Conservation (phyloP, 2,329 filamentous ascomycete species). For the Nakataea oryzae region DNA sequence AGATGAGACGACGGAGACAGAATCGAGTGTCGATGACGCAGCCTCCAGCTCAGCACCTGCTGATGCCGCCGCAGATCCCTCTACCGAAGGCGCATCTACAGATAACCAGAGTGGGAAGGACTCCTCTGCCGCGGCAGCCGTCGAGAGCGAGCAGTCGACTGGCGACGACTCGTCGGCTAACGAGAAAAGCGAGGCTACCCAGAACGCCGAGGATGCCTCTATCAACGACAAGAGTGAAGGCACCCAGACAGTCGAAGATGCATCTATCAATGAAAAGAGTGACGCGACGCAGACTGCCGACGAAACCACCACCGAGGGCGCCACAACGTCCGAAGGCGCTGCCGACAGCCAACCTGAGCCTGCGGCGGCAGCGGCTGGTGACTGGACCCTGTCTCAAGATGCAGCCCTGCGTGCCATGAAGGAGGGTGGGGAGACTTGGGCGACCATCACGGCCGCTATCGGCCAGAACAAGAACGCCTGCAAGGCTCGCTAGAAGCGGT, state of each 20-base stretch:
- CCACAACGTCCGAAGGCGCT: background rate
- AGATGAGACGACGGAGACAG: background rate
- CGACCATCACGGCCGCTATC: conserved; percentile 5
- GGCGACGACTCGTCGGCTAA: background rate
- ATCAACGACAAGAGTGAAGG: conserved; percentile 3
- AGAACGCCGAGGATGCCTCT: conserved; percentile 3
- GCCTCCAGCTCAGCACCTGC: background rate
- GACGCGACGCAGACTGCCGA: conserved; percentile 4
- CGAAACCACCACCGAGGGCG: background rate
- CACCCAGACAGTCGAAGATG: conserved; percentile 2
- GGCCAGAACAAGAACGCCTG: conserved; percentile 3
- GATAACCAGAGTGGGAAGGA: background rate
- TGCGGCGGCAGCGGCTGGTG: background rate
- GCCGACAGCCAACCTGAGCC: background rate
- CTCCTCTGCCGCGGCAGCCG: background rate
- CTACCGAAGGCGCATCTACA: background rate
- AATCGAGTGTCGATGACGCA: background rate
- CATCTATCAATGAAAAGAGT: conserved; percentile 3
- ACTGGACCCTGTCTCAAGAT: conserved; percentile 12
- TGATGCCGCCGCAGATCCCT: background rate
- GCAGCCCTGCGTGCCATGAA: conserved; percentile 11
- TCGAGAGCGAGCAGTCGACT: background rate
- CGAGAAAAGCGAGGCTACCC: background rate
- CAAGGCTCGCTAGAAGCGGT: conserved; percentile 3
- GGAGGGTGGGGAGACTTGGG: conserved; percentile 9